These are phyloP conservation scores for Tetracentron sinense DNA, from an alignment of 164 flowering plant genomes.

Conservation along the genomic window DNA sequence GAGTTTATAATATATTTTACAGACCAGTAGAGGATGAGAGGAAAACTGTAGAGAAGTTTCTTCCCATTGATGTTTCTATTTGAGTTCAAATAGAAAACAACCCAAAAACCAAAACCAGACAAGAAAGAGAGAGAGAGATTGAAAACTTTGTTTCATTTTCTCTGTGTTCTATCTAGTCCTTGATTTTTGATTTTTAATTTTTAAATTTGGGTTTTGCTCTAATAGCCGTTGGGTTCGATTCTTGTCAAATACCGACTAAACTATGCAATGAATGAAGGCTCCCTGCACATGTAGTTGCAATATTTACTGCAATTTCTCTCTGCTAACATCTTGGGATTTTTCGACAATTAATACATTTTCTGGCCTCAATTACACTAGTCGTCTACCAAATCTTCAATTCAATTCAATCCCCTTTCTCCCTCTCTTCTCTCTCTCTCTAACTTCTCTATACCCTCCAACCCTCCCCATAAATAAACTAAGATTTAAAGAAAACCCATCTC, in stretches of 20 bases:
- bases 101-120: background rate
- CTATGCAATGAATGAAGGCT: slow-evolving; percentile 47
- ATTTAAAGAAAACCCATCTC: too few relatives aligned
- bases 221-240: slow-evolving; percentile 1
- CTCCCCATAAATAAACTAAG: too few relatives aligned
- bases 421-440: too few relatives aligned
- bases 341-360: slow-evolving; percentile 67
- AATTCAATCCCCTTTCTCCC: slow-evolving; percentile 36
- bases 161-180: background rate
- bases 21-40: too few relatives aligned
- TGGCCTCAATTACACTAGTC: slow-evolving; percentile 50
- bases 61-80: background rate
- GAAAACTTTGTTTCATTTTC: background rate
- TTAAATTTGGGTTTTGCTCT: too few relatives aligned
- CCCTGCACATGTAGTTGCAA: slow-evolving; percentile 50
- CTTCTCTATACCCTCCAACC: too few relatives aligned
- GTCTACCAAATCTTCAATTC: slow-evolving; percentile 59
- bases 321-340: slow-evolving; percentile 46
- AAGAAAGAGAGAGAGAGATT: background rate
- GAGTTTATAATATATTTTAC: too few relatives aligned
- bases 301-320: slow-evolving; percentile 47
- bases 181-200: background rate
- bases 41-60: background rate
- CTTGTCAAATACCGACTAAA: too few relatives aligned
- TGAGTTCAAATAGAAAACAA: background rate